Evolutionary conservation across 208 protist species (phyloP), one percentile per base, ranked within the genome.

Genomic region (Balamuthia mandrillaris): DNA sequence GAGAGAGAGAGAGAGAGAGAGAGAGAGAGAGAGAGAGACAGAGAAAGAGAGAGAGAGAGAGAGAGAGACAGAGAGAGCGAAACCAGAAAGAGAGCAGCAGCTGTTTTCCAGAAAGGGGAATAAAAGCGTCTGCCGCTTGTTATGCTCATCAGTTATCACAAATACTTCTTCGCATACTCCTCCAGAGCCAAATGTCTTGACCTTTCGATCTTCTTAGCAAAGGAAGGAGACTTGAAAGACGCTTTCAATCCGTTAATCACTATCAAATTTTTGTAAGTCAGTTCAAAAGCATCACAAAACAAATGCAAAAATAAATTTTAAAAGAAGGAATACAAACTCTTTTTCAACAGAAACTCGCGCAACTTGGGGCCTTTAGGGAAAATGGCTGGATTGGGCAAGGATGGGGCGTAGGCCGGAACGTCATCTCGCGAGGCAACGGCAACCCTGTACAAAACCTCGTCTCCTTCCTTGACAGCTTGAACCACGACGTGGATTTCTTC

Each of bases 331-430:
- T 6, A 31, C 16, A 49, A 44, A 79, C 70, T 60, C 45, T 79
- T 79, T 39, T 41, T 52, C 24, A 79, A 60, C 14, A 79, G 54
- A 33, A 79, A 79, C 0, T 79, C 70, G 12, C 70, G 70, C 9
- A 49, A 42, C 45, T 79, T 42, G 18, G 70, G 2, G 9, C 70
- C 70, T 2, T 42, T 14, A 16, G 31, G 70, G 45, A 79, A 79
- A 12, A 79, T 4, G 21, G 70, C 47, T 24, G 70, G 70, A n/a
- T 79, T 79, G 70, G 70, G 70, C 45, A 79, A 29, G 2, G 70
- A 49, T 37, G 70, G 70, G 9, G 47, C 70, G 45, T 79, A 79
- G 7, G 54, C 70, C 3, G 70, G 70, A 10, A 79, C 70, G n/a
- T 79, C 70, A 29, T 79, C 70, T 29, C 70, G 33, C 29, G 70